phyloP scores from a whole-genome alignment of 345 rosid genomes.

The Aquilaria yunnanensis region DNA sequence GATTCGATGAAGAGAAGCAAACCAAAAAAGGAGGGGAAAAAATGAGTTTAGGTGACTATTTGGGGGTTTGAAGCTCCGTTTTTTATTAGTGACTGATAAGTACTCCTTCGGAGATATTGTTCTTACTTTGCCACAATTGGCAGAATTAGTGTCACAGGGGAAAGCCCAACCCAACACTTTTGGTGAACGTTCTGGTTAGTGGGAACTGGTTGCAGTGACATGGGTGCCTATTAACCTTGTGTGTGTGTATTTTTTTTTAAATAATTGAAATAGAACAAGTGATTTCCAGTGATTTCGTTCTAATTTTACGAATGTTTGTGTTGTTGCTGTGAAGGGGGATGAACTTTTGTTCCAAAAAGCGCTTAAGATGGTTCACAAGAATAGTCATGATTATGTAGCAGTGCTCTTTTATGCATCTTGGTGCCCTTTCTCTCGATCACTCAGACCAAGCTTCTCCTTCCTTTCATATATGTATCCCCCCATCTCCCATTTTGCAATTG shows the following conservation, averaged over 20 bases:
- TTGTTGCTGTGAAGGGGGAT: slow-evolving; percentile 55
- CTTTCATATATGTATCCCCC: slow-evolving; percentile 64
- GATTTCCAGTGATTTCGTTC: not conserved
- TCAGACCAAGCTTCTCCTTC: slow-evolving; percentile 62
- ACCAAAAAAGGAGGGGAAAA: too few species aligned
- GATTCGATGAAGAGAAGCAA: too few species aligned
- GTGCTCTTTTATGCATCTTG: slow-evolving; percentile 90
- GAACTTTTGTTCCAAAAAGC: slow-evolving; percentile 69
- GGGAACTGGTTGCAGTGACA: not conserved
- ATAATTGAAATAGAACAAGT: not conserved
- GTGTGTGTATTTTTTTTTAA: not conserved
- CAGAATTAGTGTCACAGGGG: slow-evolving; percentile 1
- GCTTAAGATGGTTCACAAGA: slow-evolving; percentile 56
- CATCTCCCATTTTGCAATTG: slow-evolving; percentile 66
- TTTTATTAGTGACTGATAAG: too few species aligned
- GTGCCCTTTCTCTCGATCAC: slow-evolving; percentile 89
- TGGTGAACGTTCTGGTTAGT: not conserved
- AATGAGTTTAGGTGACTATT: too few species aligned
- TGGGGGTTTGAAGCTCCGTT: too few species aligned
- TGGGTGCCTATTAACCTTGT: too few species aligned
- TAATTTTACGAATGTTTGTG: slow-evolving; percentile 10
- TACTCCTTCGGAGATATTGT: too few species aligned
- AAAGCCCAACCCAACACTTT: not conserved
- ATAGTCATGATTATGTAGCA: slow-evolving; percentile 55
- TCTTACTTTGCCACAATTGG: not conserved